Evolutionary conservation across 495 filamentous ascomycete genomes (phyloP).

Genomic region (Penicillium salamii): DNA sequence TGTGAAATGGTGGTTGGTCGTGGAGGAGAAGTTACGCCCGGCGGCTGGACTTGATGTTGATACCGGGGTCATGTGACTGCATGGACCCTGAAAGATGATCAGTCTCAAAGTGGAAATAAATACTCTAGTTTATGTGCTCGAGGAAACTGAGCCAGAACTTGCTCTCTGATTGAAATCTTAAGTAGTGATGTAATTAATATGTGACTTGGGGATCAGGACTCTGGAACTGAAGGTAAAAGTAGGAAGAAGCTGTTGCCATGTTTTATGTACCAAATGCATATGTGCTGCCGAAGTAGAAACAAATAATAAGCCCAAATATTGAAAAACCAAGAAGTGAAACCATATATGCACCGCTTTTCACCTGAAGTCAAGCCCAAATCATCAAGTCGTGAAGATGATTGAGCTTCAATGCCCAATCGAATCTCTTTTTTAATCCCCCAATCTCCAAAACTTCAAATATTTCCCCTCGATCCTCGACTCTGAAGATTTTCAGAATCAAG

Average conservation of each 20-base stretch:
- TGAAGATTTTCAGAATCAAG: background rate
- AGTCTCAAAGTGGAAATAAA: too few species aligned
- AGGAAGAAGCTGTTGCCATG: background rate
- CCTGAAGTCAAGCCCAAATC: conserved; percentile 13
- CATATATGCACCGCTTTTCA: conserved; percentile 6
- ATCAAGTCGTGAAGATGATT: conserved; percentile 14
- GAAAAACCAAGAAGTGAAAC: conserved; percentile 2
- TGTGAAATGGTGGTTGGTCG: background rate
- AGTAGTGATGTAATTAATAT: too few species aligned
- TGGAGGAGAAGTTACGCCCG: background rate
- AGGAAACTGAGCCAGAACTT: too few species aligned
- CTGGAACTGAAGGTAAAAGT: background rate
- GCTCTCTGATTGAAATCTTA: too few species aligned
- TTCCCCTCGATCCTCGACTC: background rate
- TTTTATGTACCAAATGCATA: background rate
- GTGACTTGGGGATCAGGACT: background rate
- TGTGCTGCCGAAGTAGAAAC: conserved; percentile 1
- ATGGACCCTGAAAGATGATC: background rate
- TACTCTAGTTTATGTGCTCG: too few species aligned
- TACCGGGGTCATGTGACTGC: background rate
- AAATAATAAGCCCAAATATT: background rate
- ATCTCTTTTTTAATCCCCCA: too few species aligned
- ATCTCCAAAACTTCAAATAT: background rate
- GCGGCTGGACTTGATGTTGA: background rate
- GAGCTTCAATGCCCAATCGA: background rate